Evolutionary conservation across 805 yeast species (phyloP), one percentile per base, ranked within the genome.

Genomic region (Candida michaelii): DNA sequence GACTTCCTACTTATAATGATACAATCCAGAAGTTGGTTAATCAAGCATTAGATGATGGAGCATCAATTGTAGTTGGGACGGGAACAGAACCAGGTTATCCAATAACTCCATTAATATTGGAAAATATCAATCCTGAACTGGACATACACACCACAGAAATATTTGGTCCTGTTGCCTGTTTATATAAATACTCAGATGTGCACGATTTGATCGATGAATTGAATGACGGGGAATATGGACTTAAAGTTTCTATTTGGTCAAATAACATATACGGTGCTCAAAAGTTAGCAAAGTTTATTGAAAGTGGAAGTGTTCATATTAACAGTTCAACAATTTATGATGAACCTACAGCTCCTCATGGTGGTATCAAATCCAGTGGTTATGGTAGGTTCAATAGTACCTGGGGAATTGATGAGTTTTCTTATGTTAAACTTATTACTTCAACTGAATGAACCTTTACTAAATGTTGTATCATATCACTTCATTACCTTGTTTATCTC

Each of bases 321-420:
- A 65, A 66, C 47, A 43, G 55, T 11, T 46, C 63, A 6, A 63
- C 69, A 2, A 40, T 69, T 3, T 60, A 53, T 41, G 71, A 66
- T 40, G 71, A 65, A 43, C 49, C 67, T 14, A 56, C 63, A 6
- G 41, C 59, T 8, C 78, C 78, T 0, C 78, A 73, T 48, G 78
- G 79, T 1, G 78, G 77, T 13, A 44, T 74, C 43, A 62, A 72
- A 57, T 46, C 57, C 55, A 44, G 66, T 56, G 56, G 75, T 43
- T 43, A 65, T 55, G 67, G 72, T 39, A 32, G 71, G 55, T 55
- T 63, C 59, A 47, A 73, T 63, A 44, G 62, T 48, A 41, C 36
- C 9, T 73, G 77, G 77, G 78, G 78, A 0, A 50, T 73, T 19
- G 65, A 66, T 27, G 72, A 66, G 46, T 74, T 73, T 45, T 46